These are phyloP conservation scores for Fusarium mangiferae DNA, from an alignment of 2,329 filamentous ascomycete genomes.

Conservation along the genomic window DNA sequence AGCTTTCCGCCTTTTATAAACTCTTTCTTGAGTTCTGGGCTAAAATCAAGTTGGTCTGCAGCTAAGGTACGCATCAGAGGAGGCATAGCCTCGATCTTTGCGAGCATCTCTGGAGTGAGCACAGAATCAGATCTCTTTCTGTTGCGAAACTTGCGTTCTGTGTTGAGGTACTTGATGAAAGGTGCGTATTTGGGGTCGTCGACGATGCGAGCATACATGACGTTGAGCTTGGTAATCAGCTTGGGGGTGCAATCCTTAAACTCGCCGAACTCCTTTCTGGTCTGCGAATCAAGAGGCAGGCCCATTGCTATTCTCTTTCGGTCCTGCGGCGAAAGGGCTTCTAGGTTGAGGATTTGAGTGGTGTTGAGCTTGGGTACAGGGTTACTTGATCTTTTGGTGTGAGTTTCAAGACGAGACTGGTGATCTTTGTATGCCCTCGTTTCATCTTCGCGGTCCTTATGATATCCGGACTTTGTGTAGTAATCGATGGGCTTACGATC, in stretches of 20 bases:
- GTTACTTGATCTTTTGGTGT: neutral
- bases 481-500: neutral
- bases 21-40: neutral
- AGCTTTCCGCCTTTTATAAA: neutral
- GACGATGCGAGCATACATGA: neutral
- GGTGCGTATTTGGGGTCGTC: neutral
- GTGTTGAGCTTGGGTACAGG: neutral
- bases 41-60: neutral
- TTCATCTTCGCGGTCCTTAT: neutral
- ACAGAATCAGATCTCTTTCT: neutral
- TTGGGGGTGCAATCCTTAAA: neutral
- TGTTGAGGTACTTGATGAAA: neutral
- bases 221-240: slow-evolving; percentile 16
- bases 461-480: neutral
- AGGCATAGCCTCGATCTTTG: neutral
- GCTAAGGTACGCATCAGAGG: neutral
- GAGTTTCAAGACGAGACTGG: neutral
- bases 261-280: slow-evolving; percentile 2
- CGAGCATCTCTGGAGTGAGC: neutral
- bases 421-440: neutral
- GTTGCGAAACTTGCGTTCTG: neutral
- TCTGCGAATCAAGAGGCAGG: neutral
- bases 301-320: neutral
- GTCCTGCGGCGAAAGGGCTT: neutral
- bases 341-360: slow-evolving; percentile 9